These are phyloP conservation scores for Plasmodium chabaudi DNA, from an alignment of 169 alveolate species.

Conservation along the genomic window DNA sequence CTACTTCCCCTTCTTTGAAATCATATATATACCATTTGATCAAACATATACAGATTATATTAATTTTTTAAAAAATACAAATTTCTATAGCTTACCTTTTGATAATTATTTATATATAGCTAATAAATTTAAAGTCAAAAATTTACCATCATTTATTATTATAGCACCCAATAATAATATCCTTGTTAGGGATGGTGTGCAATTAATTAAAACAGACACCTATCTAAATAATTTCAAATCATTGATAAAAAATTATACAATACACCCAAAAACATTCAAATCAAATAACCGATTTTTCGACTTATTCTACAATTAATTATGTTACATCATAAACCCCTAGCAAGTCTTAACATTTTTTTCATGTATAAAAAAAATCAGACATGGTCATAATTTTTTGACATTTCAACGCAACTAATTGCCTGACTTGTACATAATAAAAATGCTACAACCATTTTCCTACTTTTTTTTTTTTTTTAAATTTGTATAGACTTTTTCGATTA, in stretches of 20 bases:
- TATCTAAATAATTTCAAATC: conserved; percentile 58
- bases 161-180: conserved; percentile 47
- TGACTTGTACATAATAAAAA: too few species aligned
- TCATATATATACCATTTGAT: conserved; percentile 71
- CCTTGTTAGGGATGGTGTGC: conserved; percentile 58
- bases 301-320: conserved; percentile 22
- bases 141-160: conserved; percentile 55
- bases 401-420: too few species aligned
- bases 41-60: conserved; percentile 55
- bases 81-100: conserved; percentile 63
- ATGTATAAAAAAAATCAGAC: too few species aligned
- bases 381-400: too few species aligned
- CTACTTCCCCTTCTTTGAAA: conserved; percentile 48
- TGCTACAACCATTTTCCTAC: too few species aligned
- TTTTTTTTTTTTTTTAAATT: too few species aligned
- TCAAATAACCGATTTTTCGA: conserved; percentile 43
- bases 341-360: too few species aligned
- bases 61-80: conserved; percentile 34
- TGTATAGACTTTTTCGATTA: too few species aligned
- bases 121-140: conserved; percentile 42
- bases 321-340: neutral
- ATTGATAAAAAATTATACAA: conserved; percentile 29
- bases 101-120: conserved; percentile 61
- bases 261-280: conserved; percentile 32
- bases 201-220: conserved; percentile 43